A percentile compares a stretch with the other conserved stretches of the same genome.
phyloP scores from a whole-genome alignment of 1,284 basidiomycete genomes.

The Ganoderma leucocontextum region DNA sequence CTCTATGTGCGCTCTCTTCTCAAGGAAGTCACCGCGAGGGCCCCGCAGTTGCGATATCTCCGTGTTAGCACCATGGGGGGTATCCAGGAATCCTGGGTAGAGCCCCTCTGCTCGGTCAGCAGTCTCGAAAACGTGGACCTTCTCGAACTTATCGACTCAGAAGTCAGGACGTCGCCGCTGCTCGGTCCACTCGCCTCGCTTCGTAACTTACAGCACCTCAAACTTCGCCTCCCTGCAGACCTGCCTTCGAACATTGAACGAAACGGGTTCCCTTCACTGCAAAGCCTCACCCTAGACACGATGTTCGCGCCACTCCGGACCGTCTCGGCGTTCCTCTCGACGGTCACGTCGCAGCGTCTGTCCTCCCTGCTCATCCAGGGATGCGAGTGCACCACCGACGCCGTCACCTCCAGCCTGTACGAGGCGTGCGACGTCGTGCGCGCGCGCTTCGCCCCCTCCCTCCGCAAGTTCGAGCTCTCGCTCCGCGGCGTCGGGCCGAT shows the following conservation, averaged over 20 bases:
- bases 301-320: slow-evolving; percentile 19
- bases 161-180: slow-evolving; percentile 8
- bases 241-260: neutral
- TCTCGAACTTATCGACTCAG: slow-evolving; percentile 13
- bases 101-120: slow-evolving; percentile 11
- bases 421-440: slow-evolving; percentile 21
- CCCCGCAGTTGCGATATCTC: slow-evolving; percentile 22
- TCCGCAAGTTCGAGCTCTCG: slow-evolving; percentile 20
- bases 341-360: slow-evolving; percentile 21
- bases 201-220: slow-evolving; percentile 18
- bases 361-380: slow-evolving; percentile 19
- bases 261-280: slow-evolving; percentile 21
- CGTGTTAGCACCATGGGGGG: slow-evolving; percentile 20
- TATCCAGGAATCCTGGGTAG: slow-evolving; percentile 24
- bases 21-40: slow-evolving; percentile 7
- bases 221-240: slow-evolving; percentile 15
- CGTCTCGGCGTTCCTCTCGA: slow-evolving; percentile 19
- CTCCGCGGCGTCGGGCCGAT: slow-evolving; percentile 14
- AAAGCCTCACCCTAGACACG: slow-evolving; percentile 25
- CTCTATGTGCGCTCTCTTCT: slow-evolving; percentile 19
- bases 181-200: slow-evolving; percentile 20
- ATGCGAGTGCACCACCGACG: slow-evolving; percentile 17
- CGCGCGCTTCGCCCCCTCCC: slow-evolving; percentile 13
- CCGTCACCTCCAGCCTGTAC: slow-evolving; percentile 15
- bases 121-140: slow-evolving; percentile 24